Evolutionary conservation across 805 yeast genomes (phyloP).

Genomic region (Teunomyces cretensis): DNA sequence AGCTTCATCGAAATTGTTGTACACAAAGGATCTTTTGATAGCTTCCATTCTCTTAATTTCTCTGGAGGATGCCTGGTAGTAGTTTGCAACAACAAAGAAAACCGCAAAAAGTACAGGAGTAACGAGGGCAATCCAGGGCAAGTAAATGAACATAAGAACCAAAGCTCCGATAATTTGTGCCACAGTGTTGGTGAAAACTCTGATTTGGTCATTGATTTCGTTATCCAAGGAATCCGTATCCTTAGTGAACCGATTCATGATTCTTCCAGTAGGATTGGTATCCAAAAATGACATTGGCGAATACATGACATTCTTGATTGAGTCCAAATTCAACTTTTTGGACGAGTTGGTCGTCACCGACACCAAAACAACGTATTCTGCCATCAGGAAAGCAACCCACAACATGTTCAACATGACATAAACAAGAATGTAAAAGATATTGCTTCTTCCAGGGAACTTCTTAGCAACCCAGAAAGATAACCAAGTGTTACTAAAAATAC

Average conservation of each 20-base stretch:
- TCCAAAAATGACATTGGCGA: conserved; percentile 84
- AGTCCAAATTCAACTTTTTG: conserved; percentile 46
- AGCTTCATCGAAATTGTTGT: conserved; percentile 68
- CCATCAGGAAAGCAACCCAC: neutral
- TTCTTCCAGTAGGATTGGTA: conserved; percentile 84
- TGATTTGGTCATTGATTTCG: conserved; percentile 73
- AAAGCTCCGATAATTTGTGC: conserved; percentile 60
- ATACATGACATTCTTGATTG: conserved; percentile 47
- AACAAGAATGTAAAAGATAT: conserved; percentile 45
- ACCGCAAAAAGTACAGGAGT: conserved; percentile 51
- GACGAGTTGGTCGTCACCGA: conserved; percentile 54
- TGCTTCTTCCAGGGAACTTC: conserved; percentile 22
- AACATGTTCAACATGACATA: conserved; percentile 43
- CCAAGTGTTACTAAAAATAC: conserved; percentile 22
- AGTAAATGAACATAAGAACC: conserved; percentile 61
- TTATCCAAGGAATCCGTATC: conserved; percentile 84
- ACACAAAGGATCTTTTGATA: conserved; percentile 64
- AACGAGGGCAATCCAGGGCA: conserved; percentile 73
- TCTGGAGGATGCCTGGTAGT: conserved; percentile 68
- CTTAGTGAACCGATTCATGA: conserved; percentile 80
- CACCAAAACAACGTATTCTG: conserved; percentile 43
- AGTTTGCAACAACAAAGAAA: conserved; percentile 47
- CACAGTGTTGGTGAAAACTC: conserved; percentile 55
- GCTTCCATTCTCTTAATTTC: conserved; percentile 79
- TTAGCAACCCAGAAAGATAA: conserved; percentile 19